Base-by-base conservation (phyloP, 169 alveolate genomes). In the Plasmodium chabaudi region DNA sequence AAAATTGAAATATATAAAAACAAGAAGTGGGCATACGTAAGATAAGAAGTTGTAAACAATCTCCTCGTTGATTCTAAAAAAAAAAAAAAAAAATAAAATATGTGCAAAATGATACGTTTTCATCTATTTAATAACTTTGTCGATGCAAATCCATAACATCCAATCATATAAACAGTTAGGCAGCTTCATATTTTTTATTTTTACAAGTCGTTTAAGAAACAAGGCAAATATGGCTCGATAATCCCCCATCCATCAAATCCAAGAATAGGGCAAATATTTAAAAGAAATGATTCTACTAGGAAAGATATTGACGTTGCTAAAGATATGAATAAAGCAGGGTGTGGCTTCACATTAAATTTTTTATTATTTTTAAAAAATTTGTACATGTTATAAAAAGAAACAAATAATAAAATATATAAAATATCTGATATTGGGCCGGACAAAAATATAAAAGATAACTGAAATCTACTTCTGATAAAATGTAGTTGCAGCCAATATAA, bases 221-320 rank as follows among this genome's bases (percentile, higher is more conserved):
- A 79, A 13, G 89, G 89, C n/a, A 79, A 15, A 70, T 79, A 79
- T 34, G 89, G 89, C 72, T 79, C 89, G 46, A 79, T 1, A 21
- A 79, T 51, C 6, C 89, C 89, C 89, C 89, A 79, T 15, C 89
- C 89, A 59, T 79, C 89, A 65, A 79, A 79, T 10, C 89, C 89
- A 34, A 79, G 42, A 53, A 79, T 67, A 55, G 89, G 89, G 21
- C 79, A 79, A 17, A 79, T 53, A 61, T 79, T 79, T 56, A 79
- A 79, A 21, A 79, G 69, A 79, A 79, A 79, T 1, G 89, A 79
- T 12, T 79, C 89, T 44, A 79, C 89, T 21, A 79, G 71, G 44
- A 79, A 55, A n/a, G 89, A 64, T 53, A 60, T 82, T 67, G 89
- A 44, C 1, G 89, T 79, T 42, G 89, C 89, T 56, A 79, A 60